Base-by-base conservation (phyloP, 2,329 filamentous ascomycete genomes). In the Botrytis porri region DNA sequence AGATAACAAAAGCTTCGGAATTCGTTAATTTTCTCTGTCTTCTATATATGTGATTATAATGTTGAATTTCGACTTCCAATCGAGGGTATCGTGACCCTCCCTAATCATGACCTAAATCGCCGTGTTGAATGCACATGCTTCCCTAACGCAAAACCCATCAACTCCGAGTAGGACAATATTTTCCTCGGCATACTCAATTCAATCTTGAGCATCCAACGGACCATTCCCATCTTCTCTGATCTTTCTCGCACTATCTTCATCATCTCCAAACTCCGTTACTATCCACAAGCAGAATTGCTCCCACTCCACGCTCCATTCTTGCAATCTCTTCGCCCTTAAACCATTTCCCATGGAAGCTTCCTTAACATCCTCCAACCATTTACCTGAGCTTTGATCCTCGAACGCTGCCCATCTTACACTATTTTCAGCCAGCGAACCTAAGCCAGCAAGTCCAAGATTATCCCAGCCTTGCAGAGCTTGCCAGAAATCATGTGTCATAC, bases 401-500 rank as follows among this genome's bases (percentile, higher is more conserved):
- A 95, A 97, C 35, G 91, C 92, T 14, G 94, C 92, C 93, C 94
- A 98, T 59, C 93, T 88, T 62, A 98, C 90, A 76, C 93, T 97
- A 80, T 97, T 98, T 85, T 98, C 94, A 0, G 94, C 95, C 77
- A 99, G 86, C 73, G 91, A 92, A 0, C 92, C 95, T 70, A 98
- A 83, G 0, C 95, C 95, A 18, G 93, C 94, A 3, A 98, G 86
- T 0, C 95, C 96, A 22, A 98, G 87, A 79, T 97, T 97, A 74
- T 97, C 92, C 89, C 95, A 96, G 0, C 93, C 95, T 82, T 97
- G 94, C 32, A 98, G 84, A 1, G 93, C 92, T 82, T 97, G 94
- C 93, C 94, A 98, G 82, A 97, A 97, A 83, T 98, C 94, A 82
- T 97, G 93, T 2, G 92, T 95, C 87, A 96, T 90, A 54, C 93